These are phyloP conservation scores for Trichoderma sp. DNA, from an alignment of 2,329 filamentous ascomycete species.

Conservation along the genomic window DNA sequence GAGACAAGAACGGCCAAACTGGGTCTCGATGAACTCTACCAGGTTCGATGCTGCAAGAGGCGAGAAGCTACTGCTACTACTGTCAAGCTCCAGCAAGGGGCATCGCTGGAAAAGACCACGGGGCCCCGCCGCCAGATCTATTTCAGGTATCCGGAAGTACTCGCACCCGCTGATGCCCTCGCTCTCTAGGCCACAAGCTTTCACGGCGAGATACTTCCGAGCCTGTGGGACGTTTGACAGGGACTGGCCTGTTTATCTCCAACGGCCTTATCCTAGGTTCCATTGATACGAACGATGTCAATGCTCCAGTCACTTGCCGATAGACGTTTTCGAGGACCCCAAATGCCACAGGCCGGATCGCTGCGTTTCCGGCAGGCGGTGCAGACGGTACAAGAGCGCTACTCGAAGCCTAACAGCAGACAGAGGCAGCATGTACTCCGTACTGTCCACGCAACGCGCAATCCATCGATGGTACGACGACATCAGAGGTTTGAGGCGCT, in stretches of 20 bases:
- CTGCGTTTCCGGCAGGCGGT: not conserved
- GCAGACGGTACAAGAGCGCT: not conserved
- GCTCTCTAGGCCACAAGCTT: not conserved
- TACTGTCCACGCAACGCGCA: not conserved
- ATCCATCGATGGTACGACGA: not conserved
- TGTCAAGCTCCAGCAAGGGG: not conserved
- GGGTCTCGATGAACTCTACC: not conserved
- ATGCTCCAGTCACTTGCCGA: too few relatives aligned
- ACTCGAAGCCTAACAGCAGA: slow-evolving; percentile 10
- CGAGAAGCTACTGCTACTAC: not conserved
- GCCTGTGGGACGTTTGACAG: not conserved
- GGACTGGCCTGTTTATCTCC: not conserved
- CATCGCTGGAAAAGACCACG: not conserved
- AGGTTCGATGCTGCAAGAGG: slow-evolving; percentile 6
- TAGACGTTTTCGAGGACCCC: not conserved
- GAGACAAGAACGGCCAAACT: not conserved
- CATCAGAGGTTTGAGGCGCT: not conserved
- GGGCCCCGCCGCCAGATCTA: slow-evolving; percentile 16
- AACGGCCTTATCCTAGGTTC: not conserved
- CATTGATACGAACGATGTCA: too few relatives aligned
- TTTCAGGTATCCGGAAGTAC: slow-evolving; percentile 20
- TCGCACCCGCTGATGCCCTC: slow-evolving; percentile 1
- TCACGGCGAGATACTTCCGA: not conserved
- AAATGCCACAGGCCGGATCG: not conserved
- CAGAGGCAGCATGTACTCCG: not conserved